Evolutionary conservation across 768 basidiomycete species (phyloP), one percentile per base, ranked within the genome.

Genomic region (Galerina sulciceps): DNA sequence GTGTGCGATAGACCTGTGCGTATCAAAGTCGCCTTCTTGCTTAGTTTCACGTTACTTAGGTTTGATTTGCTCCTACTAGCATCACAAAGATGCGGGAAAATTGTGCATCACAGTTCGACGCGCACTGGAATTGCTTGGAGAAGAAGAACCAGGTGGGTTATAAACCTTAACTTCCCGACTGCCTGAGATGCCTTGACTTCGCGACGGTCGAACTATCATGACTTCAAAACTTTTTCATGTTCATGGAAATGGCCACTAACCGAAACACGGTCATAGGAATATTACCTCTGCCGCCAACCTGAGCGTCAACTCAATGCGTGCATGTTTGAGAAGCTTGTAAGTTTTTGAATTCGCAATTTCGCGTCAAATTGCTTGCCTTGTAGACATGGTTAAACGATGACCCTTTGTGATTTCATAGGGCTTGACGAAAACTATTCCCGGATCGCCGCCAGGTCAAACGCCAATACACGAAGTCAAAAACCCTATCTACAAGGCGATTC

Each of bases 41-140:
- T 31, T 17, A 57, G 45, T 15, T 15, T 31, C 22, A 23, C 40
- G 52, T 47, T 13, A 26, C 13, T 49, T 23, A 43, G 14, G 43
- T 6, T 10, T 34, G 53, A 31, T 26, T 42, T 37, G 17, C 6
- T 20, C 46, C 22, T 35, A 15, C 37, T 47, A 99, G 97, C 63
- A 93, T 99, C 52, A 86, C 76, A 55, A 98, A 96, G 81, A 90
- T 99, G 85, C 82, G 94, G 51, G 92, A 95, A 76, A 90, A 92
- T 74, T 99, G 97, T 74, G 69, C 90, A 63, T 76, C 85, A 61
- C 87, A 94, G 69, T 99, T 93, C 65, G 88, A 97, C 62, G 81
- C 84, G 23, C 97, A 99, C 71, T 99, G 95, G 95, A 82, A 88
- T 53, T 99, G 97, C 73, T 75, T 99, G 61, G 97, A 99, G 76